Conservation (phyloP, 148 eudicot genomes). For the Amaranthus hypochondriacus region DNA sequence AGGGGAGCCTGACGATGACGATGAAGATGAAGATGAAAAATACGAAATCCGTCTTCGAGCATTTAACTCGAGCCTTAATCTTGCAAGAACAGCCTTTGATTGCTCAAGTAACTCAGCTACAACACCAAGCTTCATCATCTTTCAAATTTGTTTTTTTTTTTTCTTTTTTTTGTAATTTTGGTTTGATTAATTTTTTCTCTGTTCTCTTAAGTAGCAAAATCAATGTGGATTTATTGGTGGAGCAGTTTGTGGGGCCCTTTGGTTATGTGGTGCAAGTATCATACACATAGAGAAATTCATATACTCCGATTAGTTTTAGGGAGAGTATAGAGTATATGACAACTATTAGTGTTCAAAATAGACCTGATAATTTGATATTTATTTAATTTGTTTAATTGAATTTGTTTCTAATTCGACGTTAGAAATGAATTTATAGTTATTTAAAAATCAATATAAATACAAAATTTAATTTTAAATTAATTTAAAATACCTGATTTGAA, state of each 20-base stretch:
- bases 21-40: neutral
- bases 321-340: too few species aligned
- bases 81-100: constrained; percentile 22
- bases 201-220: neutral
- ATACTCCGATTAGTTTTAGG: too few species aligned
- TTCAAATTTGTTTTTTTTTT: neutral
- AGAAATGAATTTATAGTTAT: too few species aligned
- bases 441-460: too few species aligned
- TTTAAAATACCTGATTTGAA: too few species aligned
- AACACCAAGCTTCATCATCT: constrained; percentile 29
- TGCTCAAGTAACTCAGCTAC: constrained; percentile 28
- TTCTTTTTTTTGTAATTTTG: neutral
- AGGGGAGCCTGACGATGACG: constrained; percentile 7
- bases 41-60: constrained; percentile 14
- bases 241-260: constrained; percentile 12
- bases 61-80: constrained; percentile 20
- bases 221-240: neutral
- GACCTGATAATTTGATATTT: neutral
- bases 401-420: too few species aligned
- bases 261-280: neutral
- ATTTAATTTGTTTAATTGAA: too few species aligned
- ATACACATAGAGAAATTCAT: too few species aligned
- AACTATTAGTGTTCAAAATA: too few species aligned
- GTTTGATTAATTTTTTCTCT: neutral
- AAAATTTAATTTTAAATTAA: too few species aligned